phyloP scores from a whole-genome alignment of 306 rosid genomes.

The Cucumis melo region DNA sequence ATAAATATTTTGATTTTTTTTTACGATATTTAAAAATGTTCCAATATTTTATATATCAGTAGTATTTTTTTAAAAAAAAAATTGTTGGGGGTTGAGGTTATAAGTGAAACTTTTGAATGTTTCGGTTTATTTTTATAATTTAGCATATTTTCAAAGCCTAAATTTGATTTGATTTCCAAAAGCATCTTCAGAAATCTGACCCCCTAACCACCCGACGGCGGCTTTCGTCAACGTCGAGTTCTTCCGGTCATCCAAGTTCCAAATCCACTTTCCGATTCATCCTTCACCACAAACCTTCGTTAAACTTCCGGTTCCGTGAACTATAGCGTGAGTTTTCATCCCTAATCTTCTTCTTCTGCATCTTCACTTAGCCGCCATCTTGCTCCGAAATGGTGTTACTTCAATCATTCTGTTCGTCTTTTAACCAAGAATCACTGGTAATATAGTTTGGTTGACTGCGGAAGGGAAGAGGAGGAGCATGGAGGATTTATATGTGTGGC shows the following conservation, averaged over 20 bases:
- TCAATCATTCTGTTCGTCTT: neutral
- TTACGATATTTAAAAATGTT: too few species aligned
- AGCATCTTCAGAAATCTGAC: neutral
- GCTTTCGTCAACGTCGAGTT: neutral
- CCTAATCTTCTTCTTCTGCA: neutral
- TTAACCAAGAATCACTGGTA: neutral
- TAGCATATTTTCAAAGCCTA: too few species aligned
- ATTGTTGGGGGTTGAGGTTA: too few species aligned
- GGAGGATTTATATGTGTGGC: slow-evolving; percentile 48
- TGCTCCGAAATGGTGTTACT: slow-evolving; percentile 1
- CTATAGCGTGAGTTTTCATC: neutral
- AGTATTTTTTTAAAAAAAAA: too few species aligned
- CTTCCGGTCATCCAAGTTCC: neutral
- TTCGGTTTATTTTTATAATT: too few species aligned
- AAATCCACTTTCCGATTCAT: neutral
- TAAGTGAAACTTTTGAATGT: too few species aligned
- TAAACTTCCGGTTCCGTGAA: neutral
- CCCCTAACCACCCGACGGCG: neutral
- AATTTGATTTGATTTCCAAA: neutral
- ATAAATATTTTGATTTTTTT: too few species aligned
- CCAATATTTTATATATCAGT: too few species aligned
- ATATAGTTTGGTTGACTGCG: neutral
- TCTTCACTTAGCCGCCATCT: neutral
- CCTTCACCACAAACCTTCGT: neutral
- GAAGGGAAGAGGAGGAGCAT: slow-evolving; percentile 18